Base-by-base conservation (phyloP, 352 stramenopile genomes). In the Phytopythium ostracodes region DNA sequence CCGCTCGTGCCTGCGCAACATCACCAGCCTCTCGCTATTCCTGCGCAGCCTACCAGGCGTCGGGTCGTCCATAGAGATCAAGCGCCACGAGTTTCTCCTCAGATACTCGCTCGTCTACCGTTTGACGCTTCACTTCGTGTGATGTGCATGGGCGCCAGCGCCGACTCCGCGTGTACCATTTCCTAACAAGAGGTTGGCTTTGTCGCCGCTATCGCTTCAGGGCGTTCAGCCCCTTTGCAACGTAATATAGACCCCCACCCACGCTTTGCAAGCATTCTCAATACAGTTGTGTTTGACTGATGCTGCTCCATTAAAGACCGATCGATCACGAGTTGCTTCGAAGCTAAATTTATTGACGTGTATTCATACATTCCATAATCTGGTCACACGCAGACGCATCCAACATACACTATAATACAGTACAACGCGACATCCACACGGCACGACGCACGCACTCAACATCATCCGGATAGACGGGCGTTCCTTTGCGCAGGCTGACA, bases 1-100 rank as follows among this genome's bases (percentile, higher is more conserved):
- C 58, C 67, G 73, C 24, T 81, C 79, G 15, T 95, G 86, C 42
- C 66, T 93, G 56, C 84, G 84, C 63, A 90, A 76, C 68, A 88
- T 92, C 60, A 89, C 84, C 27, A 92, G 84, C 50, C 70, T 95
- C 18, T 95, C 86, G 56, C 81, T 95, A 20, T 93, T 95, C 59
- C 67, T 95, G 44, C 78, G 84, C 57, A 81, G 71, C 18, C 67
- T 94, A 31, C 86, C 86, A 2, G 70, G 92, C 14, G 59, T 87
- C 31, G 86, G 86, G 1, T 61, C 83, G 0, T 87, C 76, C 4
- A 69, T 93, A n/a, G 57, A 73, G 58, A 78, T 94, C 67, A 94
- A 92, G 68, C 84, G 84, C 40, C 86, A 92, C 70, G 66, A 92
- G 51, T 90, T 84, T 51, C 64, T 94, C 56, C 67, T 93, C 22